phyloP scores from a whole-genome alignment of 2,329 filamentous ascomycete species.

The Chrysoporthe cubensis region DNA sequence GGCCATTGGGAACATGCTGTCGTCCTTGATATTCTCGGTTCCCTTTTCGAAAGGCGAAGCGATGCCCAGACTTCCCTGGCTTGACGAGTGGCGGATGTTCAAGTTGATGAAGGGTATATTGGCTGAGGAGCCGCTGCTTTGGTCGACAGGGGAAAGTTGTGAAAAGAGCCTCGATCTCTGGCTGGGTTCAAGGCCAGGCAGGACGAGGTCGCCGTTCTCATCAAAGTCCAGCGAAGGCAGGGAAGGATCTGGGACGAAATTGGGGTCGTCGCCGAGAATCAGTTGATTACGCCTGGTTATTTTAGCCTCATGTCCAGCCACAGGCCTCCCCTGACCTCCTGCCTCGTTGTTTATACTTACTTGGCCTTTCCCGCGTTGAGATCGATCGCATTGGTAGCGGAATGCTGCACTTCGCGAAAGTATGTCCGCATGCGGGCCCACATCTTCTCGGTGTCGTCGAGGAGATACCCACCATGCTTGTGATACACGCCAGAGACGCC shows the following conservation, averaged over 20 bases:
- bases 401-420: conserved; percentile 55
- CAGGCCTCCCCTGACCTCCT: not conserved
- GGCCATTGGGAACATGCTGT: conserved; percentile 31
- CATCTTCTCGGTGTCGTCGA: conserved; percentile 77
- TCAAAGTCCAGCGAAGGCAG: conserved; percentile 61
- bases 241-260: conserved; percentile 70
- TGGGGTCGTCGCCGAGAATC: conserved; percentile 78
- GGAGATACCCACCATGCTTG: conserved; percentile 85
- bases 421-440: conserved; percentile 74
- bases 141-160: conserved; percentile 49
- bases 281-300: conserved; percentile 71
- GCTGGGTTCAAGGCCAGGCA: conserved; percentile 36
- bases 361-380: conserved; percentile 70
- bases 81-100: conserved; percentile 29
- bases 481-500: conserved; percentile 84
- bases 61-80: conserved; percentile 28
- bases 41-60: conserved; percentile 28
- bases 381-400: conserved; percentile 63
- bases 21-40: conserved; percentile 34
- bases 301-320: conserved; percentile 23
- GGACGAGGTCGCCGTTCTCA: conserved; percentile 39
- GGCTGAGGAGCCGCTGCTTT: conserved; percentile 37
- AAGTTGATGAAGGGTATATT: conserved; percentile 28
- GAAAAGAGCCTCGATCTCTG: conserved; percentile 47
- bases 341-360: conserved; percentile 53